Evolutionary conservation across 257 asterid genomes (phyloP), one percentile per base, ranked within the genome.

Genomic region (Solanum bulbocastanum): DNA sequence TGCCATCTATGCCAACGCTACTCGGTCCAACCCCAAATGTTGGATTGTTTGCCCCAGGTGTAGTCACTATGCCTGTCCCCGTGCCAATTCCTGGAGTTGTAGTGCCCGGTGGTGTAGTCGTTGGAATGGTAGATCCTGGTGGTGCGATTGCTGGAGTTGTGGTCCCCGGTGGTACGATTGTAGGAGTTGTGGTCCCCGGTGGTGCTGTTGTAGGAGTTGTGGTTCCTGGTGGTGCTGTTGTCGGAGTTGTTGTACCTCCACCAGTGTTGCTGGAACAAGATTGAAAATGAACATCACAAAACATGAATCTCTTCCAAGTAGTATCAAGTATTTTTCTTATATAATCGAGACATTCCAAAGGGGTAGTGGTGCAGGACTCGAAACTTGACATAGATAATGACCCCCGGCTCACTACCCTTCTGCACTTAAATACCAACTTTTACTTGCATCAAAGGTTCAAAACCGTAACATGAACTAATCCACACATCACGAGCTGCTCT

Each of bases 101-200:
- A 12, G 76, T 32, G 14, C 79, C 72, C 4, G 90, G 71, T 4
- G 92, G 87, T 73, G 72, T 84, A 88, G 42, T 89, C 35, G 92
- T 23, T 39, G 94, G 88, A 78, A 65, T 40, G 74, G 91, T 84
- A 66, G 49, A 14, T n/a, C 85, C 60, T 15, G 91, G 71, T 6
- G 92, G 87, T 73, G 72, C 81, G 82, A 72, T 89, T 46, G 92
- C 23, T 22, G 94, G 88, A 73, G 52, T 39, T 52, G 90, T 84
- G 36, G 69, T 20, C 7, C 85, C 60, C 1, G 91, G 69, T 2
- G 92, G 87, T 83, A 66, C 83, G 76, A 39, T 89, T 33, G 92
- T 33, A 22, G 94, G 88, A 83, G 84, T 39, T 86, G 91, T 84
- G 81, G 46, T 30, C 10, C 84, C 58, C 1, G 91, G 69, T 5